phyloP scores from a whole-genome alignment of 2,329 filamentous ascomycete genomes.

The Arthrobotrys conoides region DNA sequence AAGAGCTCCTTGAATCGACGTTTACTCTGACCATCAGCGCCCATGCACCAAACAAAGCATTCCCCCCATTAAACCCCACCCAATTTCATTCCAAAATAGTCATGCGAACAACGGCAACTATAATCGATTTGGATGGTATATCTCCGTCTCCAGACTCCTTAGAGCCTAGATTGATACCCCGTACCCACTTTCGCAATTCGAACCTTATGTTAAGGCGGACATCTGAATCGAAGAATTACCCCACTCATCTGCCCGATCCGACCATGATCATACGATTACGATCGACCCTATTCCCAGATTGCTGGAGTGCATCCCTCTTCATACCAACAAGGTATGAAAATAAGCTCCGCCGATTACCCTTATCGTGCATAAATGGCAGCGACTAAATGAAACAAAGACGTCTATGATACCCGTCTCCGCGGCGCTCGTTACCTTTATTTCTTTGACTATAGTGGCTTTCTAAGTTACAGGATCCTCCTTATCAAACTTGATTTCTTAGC shows the following conservation, averaged over 20 bases:
- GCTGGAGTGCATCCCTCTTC: neutral
- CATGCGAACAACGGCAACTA: neutral
- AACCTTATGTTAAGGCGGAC: neutral
- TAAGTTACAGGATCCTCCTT: slow-evolving; percentile 1
- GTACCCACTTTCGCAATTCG: slow-evolving; percentile 6
- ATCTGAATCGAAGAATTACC: slow-evolving; percentile 8
- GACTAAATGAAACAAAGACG: slow-evolving; percentile 17
- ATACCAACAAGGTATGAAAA: slow-evolving; percentile 12
- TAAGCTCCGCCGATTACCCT: slow-evolving; percentile 10
- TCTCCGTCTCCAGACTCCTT: slow-evolving; percentile 11
- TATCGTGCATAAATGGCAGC: neutral
- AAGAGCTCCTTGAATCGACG: neutral
- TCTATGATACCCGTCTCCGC: slow-evolving; percentile 40
- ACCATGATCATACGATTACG: slow-evolving; percentile 24
- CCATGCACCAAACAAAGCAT: neutral
- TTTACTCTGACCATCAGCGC: neutral
- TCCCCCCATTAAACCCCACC: neutral
- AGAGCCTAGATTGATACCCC: slow-evolving; percentile 1
- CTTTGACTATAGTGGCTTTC: slow-evolving; percentile 9
- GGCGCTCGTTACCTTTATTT: slow-evolving; percentile 37
- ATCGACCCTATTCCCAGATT: slow-evolving; percentile 12
- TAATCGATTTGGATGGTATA: slow-evolving; percentile 1
- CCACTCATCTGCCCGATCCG: slow-evolving; percentile 12
- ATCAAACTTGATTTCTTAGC: neutral
- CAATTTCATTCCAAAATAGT: neutral